These are phyloP conservation scores for Ustilago tritici DNA, from an alignment of 1,284 basidiomycete species.

Conservation along the genomic window DNA sequence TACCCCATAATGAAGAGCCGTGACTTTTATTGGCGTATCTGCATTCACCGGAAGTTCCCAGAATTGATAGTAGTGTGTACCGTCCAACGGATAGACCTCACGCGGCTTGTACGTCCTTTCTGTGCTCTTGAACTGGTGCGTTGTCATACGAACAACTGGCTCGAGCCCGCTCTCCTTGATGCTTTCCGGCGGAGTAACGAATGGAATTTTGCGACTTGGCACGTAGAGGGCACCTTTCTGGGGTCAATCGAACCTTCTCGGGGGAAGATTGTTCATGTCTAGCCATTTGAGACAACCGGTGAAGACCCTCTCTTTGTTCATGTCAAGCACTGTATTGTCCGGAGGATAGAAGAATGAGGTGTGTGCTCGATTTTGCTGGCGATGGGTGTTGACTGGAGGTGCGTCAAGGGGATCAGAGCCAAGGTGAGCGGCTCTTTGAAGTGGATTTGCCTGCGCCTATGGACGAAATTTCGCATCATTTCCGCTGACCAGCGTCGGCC, in stretches of 20 bases:
- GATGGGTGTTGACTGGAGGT: background rate
- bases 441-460: background rate
- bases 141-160: background rate
- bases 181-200: background rate
- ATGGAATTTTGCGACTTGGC: background rate
- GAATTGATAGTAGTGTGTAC: background rate
- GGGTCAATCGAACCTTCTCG: too few relatives aligned
- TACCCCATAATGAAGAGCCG: background rate
- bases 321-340: background rate
- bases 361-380: background rate
- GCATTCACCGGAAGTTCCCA: background rate
- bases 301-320: constrained; percentile 2
- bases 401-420: background rate
- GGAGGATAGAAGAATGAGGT: background rate
- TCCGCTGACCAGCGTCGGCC: background rate
- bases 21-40: background rate
- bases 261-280: background rate
- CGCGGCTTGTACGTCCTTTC: background rate
- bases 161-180: background rate
- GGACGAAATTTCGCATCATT: background rate
- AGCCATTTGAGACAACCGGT: constrained; percentile 3
- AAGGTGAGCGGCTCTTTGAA: background rate
- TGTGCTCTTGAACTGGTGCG: background rate
- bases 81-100: background rate
- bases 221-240: background rate